Conservation (phyloP, 345 rosid species). For the Triadica sebifera region DNA sequence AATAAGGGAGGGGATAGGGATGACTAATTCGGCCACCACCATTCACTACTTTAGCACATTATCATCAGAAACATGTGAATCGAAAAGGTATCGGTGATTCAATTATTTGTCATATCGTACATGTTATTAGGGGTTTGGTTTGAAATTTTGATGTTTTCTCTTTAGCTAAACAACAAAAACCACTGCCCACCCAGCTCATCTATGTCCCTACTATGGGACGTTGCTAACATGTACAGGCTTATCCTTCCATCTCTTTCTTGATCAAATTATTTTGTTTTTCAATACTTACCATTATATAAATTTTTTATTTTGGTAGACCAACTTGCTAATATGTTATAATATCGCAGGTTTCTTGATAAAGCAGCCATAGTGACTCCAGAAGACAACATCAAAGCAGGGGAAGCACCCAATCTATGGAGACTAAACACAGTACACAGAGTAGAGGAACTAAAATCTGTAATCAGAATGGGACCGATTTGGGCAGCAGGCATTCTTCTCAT, state of each 20-base stretch:
- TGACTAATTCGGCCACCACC: not conserved
- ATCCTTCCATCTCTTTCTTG: not conserved
- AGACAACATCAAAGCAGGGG: conserved; percentile 46
- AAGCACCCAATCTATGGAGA: conserved; percentile 60
- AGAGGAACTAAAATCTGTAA: conserved; percentile 73
- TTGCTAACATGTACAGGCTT: not conserved
- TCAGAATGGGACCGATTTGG: conserved; percentile 92
- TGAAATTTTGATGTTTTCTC: not conserved
- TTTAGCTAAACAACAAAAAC: conserved; percentile 8
- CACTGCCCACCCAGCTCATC: conserved; percentile 1
- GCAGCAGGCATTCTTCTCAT: conserved; percentile 73
- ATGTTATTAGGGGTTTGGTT: not conserved
- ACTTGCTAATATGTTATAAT: not conserved
- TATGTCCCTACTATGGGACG: not conserved
- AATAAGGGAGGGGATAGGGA: too few relatives aligned
- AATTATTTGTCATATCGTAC: not conserved
- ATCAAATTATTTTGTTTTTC: too few relatives aligned
- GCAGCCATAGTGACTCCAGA: conserved; percentile 64
- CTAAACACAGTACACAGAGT: conserved; percentile 81
- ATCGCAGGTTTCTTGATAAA: conserved; percentile 65
- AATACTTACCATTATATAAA: too few relatives aligned
- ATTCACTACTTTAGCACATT: too few relatives aligned
- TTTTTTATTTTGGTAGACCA: too few relatives aligned
- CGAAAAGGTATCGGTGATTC: not conserved
- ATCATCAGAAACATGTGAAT: not conserved